phyloP scores from a whole-genome alignment of 2,329 filamentous ascomycete species.

The Biscogniauxia sp. region DNA sequence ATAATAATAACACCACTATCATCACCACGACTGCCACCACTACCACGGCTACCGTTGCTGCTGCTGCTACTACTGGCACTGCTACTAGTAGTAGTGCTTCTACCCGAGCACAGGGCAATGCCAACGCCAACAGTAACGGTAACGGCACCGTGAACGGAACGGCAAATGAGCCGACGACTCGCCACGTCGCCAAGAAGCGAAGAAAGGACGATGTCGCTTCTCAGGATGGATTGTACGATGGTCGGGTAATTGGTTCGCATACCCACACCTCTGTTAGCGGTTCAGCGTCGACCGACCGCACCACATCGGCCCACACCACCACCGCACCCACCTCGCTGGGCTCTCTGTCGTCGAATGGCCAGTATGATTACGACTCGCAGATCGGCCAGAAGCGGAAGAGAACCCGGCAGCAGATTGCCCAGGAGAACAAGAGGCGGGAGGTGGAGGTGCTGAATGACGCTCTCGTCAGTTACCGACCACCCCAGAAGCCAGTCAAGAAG shows the following conservation, averaged over 20 bases:
- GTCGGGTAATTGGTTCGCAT: conserved; percentile 64
- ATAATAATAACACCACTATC: too few relatives aligned
- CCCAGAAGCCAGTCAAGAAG: conserved; percentile 86
- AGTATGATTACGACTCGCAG: conserved; percentile 65
- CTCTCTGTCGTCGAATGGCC: conserved; percentile 60
- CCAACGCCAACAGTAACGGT: too few relatives aligned
- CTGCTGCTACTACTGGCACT: conserved; percentile 14
- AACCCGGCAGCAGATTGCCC: conserved; percentile 72
- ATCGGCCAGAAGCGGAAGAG: conserved; percentile 90
- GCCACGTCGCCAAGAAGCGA: conserved; percentile 69
- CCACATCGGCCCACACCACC: conserved; percentile 75
- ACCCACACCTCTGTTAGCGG: conserved; percentile 69
- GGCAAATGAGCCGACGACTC: conserved; percentile 24
- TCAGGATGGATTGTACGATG: conserved; percentile 73
- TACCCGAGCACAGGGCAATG: conserved; percentile 38
- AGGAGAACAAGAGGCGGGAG: conserved; percentile 78
- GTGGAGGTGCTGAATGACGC: conserved; percentile 68
- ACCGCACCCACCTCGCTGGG: conserved; percentile 86
- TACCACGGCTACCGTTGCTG: too few relatives aligned
- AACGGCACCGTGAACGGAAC: conserved; percentile 33
- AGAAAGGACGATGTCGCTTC: conserved; percentile 61
- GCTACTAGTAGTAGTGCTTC: conserved; percentile 12
- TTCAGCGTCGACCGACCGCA: conserved; percentile 81
- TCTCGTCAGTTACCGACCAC: conserved; percentile 78
- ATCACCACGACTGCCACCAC: too few relatives aligned